phyloP scores from a whole-genome alignment of 2,329 filamentous ascomycete genomes.

The Cercospora zeina region DNA sequence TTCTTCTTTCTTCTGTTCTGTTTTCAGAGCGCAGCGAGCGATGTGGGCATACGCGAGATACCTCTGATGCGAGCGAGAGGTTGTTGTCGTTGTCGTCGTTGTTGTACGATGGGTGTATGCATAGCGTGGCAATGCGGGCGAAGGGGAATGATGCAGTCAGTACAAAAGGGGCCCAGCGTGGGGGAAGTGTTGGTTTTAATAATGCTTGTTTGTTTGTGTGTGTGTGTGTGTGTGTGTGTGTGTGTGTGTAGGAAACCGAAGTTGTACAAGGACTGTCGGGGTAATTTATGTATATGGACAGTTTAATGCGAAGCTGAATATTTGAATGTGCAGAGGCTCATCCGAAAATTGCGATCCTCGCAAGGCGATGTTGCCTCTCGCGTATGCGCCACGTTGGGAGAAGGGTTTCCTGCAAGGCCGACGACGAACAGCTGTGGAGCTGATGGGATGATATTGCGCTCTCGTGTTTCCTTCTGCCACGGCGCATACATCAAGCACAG shows the following conservation, averaged over 20 bases:
- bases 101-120: neutral
- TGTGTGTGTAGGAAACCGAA: neutral
- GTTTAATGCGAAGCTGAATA: too few relatives aligned
- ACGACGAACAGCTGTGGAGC: too few relatives aligned
- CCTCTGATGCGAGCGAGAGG: conserved; percentile 20
- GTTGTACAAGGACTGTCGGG: neutral
- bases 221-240: neutral
- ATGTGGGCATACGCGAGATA: conserved; percentile 18
- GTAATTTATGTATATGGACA: too few relatives aligned
- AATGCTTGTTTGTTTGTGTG: neutral
- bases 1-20: neutral
- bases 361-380: too few relatives aligned
- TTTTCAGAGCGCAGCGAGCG: neutral
- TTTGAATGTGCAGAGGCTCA: too few relatives aligned
- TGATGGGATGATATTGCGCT: too few relatives aligned
- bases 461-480: too few relatives aligned
- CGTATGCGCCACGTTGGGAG: too few relatives aligned
- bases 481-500: too few relatives aligned
- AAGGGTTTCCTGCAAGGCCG: too few relatives aligned
- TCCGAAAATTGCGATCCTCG: too few relatives aligned
- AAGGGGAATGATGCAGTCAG: neutral
- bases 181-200: neutral
- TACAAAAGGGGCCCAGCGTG: neutral
- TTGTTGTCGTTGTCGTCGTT: neutral
- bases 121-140: neutral